Evolutionary conservation across 306 rosid species (phyloP).

Genomic region (Vigna mungo): DNA sequence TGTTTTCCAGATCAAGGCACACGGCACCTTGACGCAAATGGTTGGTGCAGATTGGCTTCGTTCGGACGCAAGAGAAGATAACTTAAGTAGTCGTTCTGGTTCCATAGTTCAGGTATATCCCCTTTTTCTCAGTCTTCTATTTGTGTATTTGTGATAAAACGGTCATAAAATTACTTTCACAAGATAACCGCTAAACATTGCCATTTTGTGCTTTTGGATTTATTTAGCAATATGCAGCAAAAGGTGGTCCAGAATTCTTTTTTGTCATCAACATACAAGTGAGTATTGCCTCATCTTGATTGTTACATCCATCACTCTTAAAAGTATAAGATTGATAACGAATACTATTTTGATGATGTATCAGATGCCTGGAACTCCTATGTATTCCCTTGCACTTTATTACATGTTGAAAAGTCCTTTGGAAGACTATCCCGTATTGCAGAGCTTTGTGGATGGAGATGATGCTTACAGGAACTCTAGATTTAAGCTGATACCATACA

Average conservation of each 20-base stretch:
- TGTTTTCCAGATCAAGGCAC: slow-evolving; percentile 69
- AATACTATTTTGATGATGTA: slow-evolving; percentile 18
- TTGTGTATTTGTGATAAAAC: neutral
- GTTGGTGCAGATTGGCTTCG: slow-evolving; percentile 88
- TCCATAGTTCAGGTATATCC: slow-evolving; percentile 75
- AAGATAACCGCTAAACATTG: slow-evolving; percentile 23
- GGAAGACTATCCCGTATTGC: slow-evolving; percentile 70
- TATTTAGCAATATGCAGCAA: slow-evolving; percentile 69
- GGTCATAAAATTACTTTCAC: neutral
- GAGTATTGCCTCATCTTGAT: slow-evolving; percentile 40
- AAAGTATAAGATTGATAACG: neutral
- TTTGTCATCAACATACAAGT: slow-evolving; percentile 76
- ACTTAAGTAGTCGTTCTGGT: slow-evolving; percentile 70
- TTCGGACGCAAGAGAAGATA: slow-evolving; percentile 70
- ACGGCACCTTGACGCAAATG: slow-evolving; percentile 70
- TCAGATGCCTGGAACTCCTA: slow-evolving; percentile 76
- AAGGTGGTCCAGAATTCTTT: slow-evolving; percentile 85
- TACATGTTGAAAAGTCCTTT: slow-evolving; percentile 79
- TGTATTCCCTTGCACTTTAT: slow-evolving; percentile 72
- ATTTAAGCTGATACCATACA: slow-evolving; percentile 86
- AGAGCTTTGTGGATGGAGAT: slow-evolving; percentile 82
- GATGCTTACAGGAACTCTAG: slow-evolving; percentile 86
- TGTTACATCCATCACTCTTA: slow-evolving; percentile 17
- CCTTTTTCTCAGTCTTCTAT: slow-evolving; percentile 10
- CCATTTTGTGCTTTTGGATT: slow-evolving; percentile 14